Base-by-base conservation (phyloP, 176 grass and related monocot species). In the Raddia distichophylla region DNA sequence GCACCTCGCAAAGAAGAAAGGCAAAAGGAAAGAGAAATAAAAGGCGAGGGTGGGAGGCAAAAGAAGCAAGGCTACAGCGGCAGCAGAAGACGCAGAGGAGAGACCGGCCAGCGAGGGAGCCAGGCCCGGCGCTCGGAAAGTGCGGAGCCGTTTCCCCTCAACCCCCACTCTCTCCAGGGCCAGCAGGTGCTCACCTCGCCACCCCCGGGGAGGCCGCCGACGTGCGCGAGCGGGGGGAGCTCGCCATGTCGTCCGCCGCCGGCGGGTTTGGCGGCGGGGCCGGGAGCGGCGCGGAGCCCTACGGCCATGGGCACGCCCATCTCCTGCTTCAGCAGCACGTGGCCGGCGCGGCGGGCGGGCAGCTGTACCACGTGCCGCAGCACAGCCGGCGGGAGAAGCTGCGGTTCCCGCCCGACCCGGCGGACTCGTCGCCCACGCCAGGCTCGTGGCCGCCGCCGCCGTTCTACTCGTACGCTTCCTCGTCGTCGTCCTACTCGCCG, bases 311-410 rank as follows among this genome's bases (percentile, higher is more conserved):
- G 22, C 80, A 88, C 19, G 87, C 40, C 4, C 72, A 94, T 59
- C 69, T 87, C 55, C 71, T 88, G 59, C 80, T 89, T n/a, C 95
- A 91, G 42, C 86, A 85, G 54, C 87, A 90, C 79, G 45, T 73
- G 58, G 65, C 82, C 5, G 54, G 62, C 0, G 71, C 19, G 45
- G 78, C 66, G 70, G 60, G 6, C 20, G 87, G 47, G 51, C 90
- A 95, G 85, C 78, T 92, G 14, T 99, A 90, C 86, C 93, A 99
- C 86, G 91, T 99, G 52, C 91, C 97, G 48, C 91, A 96, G 69
- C 97, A 93, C 89, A 96, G 97, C 82, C 89, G 97, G 1, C 86
- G 97, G 52, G 97, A 96, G 97, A 96, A 99, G 88, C 97, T 99
- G 11, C 93, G 97, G 4, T 99, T 90, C 80, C 91, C 83, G 7